phyloP scores from a whole-genome alignment of 2,329 filamentous ascomycete species.

The Hirsutella minnesotensis region DNA sequence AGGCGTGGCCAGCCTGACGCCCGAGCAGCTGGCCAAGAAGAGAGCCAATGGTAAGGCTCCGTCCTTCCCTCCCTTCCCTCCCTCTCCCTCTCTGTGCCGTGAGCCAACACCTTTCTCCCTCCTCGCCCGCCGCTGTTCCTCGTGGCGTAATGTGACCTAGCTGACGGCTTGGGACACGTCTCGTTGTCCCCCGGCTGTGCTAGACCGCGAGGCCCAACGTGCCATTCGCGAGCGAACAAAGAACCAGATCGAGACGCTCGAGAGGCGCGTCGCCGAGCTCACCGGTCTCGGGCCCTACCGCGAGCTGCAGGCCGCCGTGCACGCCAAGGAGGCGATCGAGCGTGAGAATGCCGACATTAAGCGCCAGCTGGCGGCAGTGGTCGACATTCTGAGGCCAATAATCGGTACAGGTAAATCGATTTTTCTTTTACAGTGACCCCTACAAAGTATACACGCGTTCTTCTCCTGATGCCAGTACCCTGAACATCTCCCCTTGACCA shows the following conservation, averaged over 20 bases:
- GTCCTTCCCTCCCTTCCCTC: constrained; percentile 9
- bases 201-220: constrained; percentile 75
- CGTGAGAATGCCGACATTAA: constrained; percentile 72
- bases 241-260: constrained; percentile 62
- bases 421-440: no score
- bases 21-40: constrained; percentile 62
- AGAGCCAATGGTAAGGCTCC: constrained; percentile 37
- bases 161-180: not conserved
- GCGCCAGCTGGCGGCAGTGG: constrained; percentile 50
- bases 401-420: constrained; percentile 15
- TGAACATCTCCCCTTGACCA: no score
- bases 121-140: no score
- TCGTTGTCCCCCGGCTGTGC: not conserved
- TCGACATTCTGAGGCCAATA: constrained; percentile 52
- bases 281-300: constrained; percentile 72
- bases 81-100: no score
- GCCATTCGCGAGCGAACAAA: constrained; percentile 76
- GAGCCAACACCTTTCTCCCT: no score
- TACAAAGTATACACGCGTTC: no score
- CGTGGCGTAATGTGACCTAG: no score
- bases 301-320: constrained; percentile 65
- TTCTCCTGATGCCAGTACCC: no score
- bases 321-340: constrained; percentile 66
- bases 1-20: constrained; percentile 52
- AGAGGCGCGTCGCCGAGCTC: constrained; percentile 38